Evolutionary conservation across 345 rosid species (phyloP), one percentile per base, ranked within the genome.

Genomic region (Moricandia arvensis): DNA sequence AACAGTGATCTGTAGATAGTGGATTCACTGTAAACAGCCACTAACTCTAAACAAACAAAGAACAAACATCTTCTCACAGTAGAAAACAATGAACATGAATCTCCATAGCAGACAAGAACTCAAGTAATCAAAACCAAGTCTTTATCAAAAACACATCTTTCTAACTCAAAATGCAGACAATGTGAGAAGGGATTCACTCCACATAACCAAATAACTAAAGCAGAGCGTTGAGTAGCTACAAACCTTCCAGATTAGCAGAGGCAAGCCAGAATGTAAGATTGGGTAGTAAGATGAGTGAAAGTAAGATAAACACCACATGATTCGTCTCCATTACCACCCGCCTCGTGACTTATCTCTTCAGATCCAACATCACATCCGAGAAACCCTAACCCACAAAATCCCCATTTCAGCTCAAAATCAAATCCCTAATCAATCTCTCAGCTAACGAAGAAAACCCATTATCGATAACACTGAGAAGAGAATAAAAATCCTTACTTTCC

Each of bases 211-310:
- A 64, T 4, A 59, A 45, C 0, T 31, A 8, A 17, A 31, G 12
- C 47, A 0, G 9, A 67, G 66, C 6, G 2, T 3, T 8, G 59
- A 66, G 72, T 30, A 57, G 60, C 16, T 4, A 73, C 43, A 38
- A 54, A 79, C 82, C 82, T 79, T 79, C 82, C 60, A 79, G 15
- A 51, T 79, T 79, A 62, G 82, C 82, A 79, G 79, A 79, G 51
- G 45, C 82, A 41, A 79, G 54, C 71, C 78, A 62, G 3, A 55
- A 4, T 41, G 75, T 10, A 7, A 9, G 81, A 73, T 37, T 66
- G 8, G n/a, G 59, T 0, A 78, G 66, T 31, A 79, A 73, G 65
- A 79, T 61, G 0, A 73, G 60, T 7, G 71, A 73, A 59, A 62
- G 4, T 30, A 79, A 73, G 35, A 62, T 34, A 15, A 73, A 62